Evolutionary conservation across 768 basidiomycete species (phyloP), one percentile per base, ranked within the genome.

Genomic region (Chlorophyllum brunneum): DNA sequence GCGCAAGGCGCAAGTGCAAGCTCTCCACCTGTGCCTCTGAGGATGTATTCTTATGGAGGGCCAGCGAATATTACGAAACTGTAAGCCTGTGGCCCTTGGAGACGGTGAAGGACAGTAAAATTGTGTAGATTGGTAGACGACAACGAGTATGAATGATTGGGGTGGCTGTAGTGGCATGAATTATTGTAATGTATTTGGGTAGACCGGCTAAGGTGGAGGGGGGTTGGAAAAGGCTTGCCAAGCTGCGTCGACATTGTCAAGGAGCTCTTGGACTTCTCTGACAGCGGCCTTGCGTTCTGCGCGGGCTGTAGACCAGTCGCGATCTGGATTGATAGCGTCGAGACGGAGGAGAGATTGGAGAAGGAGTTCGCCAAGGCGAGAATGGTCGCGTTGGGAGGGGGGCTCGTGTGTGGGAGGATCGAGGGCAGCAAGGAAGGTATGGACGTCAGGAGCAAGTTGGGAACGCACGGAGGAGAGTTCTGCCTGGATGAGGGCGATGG

Each of bases 291-390:
- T 97, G 56, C 95, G 76, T 65, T 88, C 82, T 58, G 72, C 73
- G 61, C 95, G 78, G 11, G 93, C 94, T 4, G 83, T 76, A 7
- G 79, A 77, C 88, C 92, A 97, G 44, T 82, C 78, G 31, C 74
- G 72, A 39, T 91, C 87, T 16, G 92, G 76, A 34, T 73, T 70
- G 60, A 97, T 76, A 44, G 86, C 88, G 61, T 98, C 95, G 29
- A 98, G 72, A 44, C 89, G 82, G 16, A 98, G 77, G 23, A 98
- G 74, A n/a, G 83, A 78, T 64, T 97, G 94, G 22, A 97, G 76
- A 22, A 98, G 76, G 51, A 91, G 68, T 68, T 98, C 95, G 22
- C 80, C 83, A 46, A 98, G 70, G 15, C 89, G 73, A n/a, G 65
- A 54, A 53, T 75, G 75, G 52, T 79, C 77, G 7, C 47, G 54